These are phyloP conservation scores for Meira miltonrushii DNA, from an alignment of 1,284 basidiomycete genomes.

Conservation along the genomic window DNA sequence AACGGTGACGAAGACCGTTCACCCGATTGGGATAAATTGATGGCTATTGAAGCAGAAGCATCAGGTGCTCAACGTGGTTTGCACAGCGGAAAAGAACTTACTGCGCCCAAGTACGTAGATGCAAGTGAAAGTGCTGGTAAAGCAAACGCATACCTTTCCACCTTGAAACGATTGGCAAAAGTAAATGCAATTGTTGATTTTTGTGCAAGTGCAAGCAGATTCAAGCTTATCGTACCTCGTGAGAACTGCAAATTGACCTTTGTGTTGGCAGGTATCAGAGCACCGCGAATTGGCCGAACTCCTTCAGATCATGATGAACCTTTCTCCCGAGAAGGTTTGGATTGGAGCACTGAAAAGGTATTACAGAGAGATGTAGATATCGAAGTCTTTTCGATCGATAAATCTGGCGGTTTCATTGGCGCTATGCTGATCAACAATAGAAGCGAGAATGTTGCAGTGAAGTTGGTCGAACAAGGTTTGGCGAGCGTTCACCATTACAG, in stretches of 20 bases:
- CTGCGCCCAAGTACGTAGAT: conserved; percentile 68
- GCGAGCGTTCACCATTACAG: conserved; percentile 82
- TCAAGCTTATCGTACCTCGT: conserved; percentile 42
- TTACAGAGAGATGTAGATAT: conserved; percentile 95
- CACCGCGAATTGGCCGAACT: conserved; percentile 57
- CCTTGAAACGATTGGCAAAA: conserved; percentile 82
- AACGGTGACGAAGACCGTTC: conserved; percentile 91
- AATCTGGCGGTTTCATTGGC: conserved; percentile 93
- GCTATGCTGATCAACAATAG: conserved; percentile 65
- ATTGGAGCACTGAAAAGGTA: conserved; percentile 72
- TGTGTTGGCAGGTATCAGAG: conserved; percentile 52
- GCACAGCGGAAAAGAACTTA: conserved; percentile 83
- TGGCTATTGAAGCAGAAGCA: conserved; percentile 82
- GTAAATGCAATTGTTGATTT: conserved; percentile 85
- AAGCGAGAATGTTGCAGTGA: conserved; percentile 72
- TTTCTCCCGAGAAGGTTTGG: conserved; percentile 74
- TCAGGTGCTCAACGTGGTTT: conserved; percentile 74
- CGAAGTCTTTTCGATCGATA: conserved; percentile 81
- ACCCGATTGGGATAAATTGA: conserved; percentile 86
- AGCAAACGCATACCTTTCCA: conserved; percentile 65
- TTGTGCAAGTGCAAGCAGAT: conserved; percentile 60
- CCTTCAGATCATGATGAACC: conserved; percentile 82
- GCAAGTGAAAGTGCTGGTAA: conserved; percentile 60
- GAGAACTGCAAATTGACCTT: conserved; percentile 42
- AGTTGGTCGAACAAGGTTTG: conserved; percentile 73